A percentile compares a stretch with the other conserved stretches of the same genome.
These are phyloP conservation scores for Acer saccharum DNA, from an alignment of 345 rosid species.

Conservation along the genomic window DNA sequence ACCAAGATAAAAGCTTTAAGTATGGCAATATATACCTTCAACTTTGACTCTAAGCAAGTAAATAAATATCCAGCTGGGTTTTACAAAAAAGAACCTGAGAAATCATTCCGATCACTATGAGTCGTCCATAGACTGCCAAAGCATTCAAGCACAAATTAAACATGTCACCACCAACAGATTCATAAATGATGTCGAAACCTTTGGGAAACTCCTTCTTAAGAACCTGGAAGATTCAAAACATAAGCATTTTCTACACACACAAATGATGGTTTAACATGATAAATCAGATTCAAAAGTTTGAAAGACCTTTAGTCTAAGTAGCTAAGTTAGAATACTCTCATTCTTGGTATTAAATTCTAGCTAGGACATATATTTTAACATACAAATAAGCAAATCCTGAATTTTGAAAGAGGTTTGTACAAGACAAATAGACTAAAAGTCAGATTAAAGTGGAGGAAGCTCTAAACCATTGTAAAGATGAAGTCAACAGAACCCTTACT, in stretches of 20 bases:
- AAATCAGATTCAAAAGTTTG: neutral
- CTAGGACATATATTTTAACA: neutral
- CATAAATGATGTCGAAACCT: conserved; percentile 84
- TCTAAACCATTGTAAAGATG: neutral
- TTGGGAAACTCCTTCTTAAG: conserved; percentile 78
- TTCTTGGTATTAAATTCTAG: neutral
- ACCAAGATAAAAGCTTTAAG: neutral
- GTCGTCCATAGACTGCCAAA: conserved; percentile 76
- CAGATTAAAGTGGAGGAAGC: neutral
- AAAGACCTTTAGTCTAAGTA: neutral
- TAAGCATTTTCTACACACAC: neutral
- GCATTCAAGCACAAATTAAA: conserved; percentile 85
- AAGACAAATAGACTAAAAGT: neutral
- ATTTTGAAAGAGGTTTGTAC: conserved; percentile 3
- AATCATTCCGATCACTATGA: conserved; percentile 95
- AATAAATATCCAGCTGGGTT: neutral
- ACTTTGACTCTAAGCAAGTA: neutral
- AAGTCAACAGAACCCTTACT: neutral
- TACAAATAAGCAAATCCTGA: neutral
- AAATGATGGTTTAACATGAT: neutral
- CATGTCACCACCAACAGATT: conserved; percentile 97
- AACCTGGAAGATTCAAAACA: conserved; percentile 48
- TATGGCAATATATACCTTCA: neutral
- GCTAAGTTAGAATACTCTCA: neutral
- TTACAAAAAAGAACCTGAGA: conserved; percentile 64